These are phyloP conservation scores for Gossypium schwendimanii DNA, from an alignment of 441 rosid genomes.

Conservation along the genomic window DNA sequence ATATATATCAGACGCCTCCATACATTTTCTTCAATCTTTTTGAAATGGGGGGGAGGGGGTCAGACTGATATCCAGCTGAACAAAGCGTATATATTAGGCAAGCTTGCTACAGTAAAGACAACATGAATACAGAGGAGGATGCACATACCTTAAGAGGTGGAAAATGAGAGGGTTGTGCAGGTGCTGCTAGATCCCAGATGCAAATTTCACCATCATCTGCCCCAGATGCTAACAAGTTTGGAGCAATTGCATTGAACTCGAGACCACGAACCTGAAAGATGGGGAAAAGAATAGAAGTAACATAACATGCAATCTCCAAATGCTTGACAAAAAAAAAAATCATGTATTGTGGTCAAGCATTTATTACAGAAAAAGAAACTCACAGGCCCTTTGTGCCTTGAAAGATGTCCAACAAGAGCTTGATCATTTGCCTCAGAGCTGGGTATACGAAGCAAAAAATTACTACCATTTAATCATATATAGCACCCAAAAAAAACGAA, in stretches of 20 bases:
- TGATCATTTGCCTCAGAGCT: slow-evolving; percentile 63
- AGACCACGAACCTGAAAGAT: slow-evolving; percentile 90
- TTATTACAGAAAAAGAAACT: slow-evolving; percentile 29
- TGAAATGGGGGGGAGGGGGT: neutral
- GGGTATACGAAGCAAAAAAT: slow-evolving; percentile 8
- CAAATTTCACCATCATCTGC: slow-evolving; percentile 97
- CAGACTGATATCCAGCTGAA: neutral
- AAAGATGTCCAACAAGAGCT: slow-evolving; percentile 66
- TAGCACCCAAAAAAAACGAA: neutral
- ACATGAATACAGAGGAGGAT: neutral
- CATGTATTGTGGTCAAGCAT: neutral
- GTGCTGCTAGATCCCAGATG: slow-evolving; percentile 87
- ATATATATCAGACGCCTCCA: slow-evolving; percentile 2
- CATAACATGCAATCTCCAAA: slow-evolving; percentile 12
- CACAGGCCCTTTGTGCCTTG: slow-evolving; percentile 91
- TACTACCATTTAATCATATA: neutral
- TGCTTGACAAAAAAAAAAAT: neutral
- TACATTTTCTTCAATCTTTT: neutral
- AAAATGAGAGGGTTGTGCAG: slow-evolving; percentile 74
- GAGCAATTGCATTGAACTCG: slow-evolving; percentile 66
- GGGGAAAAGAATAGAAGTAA: slow-evolving; percentile 10
- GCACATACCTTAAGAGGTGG: slow-evolving; percentile 72
- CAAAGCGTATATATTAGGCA: neutral
- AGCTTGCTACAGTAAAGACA: neutral
- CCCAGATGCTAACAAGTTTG: slow-evolving; percentile 91